Conservation (phyloP, 140 eudicot species). For the Anethum foeniculum region DNA sequence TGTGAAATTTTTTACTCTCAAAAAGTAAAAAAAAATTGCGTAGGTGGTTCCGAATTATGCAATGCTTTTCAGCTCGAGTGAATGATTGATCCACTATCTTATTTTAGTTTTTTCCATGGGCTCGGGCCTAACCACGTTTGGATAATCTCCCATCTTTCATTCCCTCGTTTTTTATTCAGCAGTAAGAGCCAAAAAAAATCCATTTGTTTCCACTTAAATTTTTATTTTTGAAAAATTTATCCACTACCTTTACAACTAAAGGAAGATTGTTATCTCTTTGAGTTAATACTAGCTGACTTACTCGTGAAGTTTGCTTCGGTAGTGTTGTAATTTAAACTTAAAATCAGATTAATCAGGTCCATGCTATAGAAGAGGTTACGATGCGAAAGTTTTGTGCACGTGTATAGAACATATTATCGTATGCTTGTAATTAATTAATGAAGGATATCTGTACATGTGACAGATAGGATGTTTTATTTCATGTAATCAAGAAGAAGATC, state of each 20-base stretch:
- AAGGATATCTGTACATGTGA: too few relatives aligned
- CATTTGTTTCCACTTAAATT: background rate
- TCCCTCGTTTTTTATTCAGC: too few relatives aligned
- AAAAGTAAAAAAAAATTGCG: too few relatives aligned
- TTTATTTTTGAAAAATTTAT: background rate
- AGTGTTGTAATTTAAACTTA: background rate
- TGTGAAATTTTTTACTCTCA: too few relatives aligned
- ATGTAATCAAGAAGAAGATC: background rate
- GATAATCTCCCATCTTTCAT: background rate
- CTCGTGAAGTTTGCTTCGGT: background rate
- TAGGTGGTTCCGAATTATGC: background rate
- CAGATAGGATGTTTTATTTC: background rate
- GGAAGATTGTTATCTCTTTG: background rate
- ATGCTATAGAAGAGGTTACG: too few relatives aligned
- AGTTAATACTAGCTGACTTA: background rate
- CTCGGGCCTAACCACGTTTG: conserved; percentile 1
- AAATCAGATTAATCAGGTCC: background rate
- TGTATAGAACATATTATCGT: too few relatives aligned
- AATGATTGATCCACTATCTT: conserved; percentile 1
- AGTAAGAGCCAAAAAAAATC: background rate
- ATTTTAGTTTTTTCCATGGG: background rate
- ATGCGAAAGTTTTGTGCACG: background rate
- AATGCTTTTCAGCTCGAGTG: background rate
- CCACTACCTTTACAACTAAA: background rate
- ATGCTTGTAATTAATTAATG: background rate